A percentile compares a stretch with the other conserved stretches of the same genome.
phyloP scores from a whole-genome alignment of 805 yeast species.

The Yarrowia alimentaria region DNA sequence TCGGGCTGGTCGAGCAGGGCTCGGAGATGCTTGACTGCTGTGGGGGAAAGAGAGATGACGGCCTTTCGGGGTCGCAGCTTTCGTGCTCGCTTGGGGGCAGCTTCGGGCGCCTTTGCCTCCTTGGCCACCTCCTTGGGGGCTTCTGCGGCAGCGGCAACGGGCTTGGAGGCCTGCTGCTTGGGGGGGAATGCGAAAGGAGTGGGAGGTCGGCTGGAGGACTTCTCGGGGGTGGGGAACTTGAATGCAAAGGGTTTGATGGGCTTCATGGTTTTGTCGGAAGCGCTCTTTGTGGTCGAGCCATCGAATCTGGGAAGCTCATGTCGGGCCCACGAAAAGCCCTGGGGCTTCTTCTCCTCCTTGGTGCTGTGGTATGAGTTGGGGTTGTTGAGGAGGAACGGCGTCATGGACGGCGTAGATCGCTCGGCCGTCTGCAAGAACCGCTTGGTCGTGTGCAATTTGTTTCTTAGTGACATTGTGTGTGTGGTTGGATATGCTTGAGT shows the following conservation, averaged over 20 bases:
- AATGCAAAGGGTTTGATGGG: conserved; percentile 26
- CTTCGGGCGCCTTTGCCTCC: conserved; percentile 31
- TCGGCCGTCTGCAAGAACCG: conserved; percentile 27
- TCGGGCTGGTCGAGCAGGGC: conserved; percentile 72
- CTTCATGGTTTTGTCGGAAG: background rate
- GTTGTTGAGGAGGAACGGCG: conserved; percentile 26
- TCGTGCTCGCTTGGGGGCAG: conserved; percentile 46
- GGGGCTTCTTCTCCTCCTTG: conserved; percentile 18
- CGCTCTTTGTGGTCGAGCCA: too few relatives aligned
- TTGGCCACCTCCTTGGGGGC: background rate
- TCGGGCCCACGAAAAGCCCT: conserved; percentile 18
- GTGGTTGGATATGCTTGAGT: background rate
- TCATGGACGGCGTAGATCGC: conserved; percentile 24
- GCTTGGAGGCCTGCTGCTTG: conserved; percentile 10
- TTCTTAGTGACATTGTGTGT: conserved; percentile 14
- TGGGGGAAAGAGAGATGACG: conserved; percentile 72
- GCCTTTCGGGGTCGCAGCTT: conserved; percentile 84
- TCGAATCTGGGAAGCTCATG: conserved; percentile 25
- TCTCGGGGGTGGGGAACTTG: conserved; percentile 24
- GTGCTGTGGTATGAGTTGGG: conserved; percentile 20
- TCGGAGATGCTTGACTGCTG: conserved; percentile 70
- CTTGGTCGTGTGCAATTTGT: conserved; percentile 9
- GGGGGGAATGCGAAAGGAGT: conserved; percentile 24
- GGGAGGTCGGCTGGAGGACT: conserved; percentile 15
- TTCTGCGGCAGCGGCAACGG: background rate